Evolutionary conservation across 164 flowering plant genomes (phyloP).

Genomic region (Stephania japonica): DNA sequence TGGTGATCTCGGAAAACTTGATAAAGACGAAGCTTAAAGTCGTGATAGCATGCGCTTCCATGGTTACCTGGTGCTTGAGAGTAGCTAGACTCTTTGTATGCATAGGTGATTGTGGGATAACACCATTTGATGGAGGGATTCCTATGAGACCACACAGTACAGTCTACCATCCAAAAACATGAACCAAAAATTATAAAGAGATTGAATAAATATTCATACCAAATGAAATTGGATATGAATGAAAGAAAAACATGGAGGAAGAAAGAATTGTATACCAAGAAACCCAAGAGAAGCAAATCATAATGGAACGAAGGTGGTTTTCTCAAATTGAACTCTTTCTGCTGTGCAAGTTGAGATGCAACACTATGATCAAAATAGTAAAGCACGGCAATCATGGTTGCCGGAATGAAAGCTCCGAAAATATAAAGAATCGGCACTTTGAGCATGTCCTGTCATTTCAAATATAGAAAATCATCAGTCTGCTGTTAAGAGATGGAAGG

Average conservation of each 20-base stretch:
- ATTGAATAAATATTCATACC: background rate
- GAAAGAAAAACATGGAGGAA: background rate
- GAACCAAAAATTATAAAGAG: background rate
- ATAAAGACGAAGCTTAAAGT: background rate
- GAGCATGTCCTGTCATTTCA: conserved; percentile 77
- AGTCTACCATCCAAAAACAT: conserved; percentile 37
- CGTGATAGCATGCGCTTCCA: background rate
- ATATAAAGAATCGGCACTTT: conserved; percentile 84
- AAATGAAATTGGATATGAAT: background rate
- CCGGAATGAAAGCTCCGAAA: conserved; percentile 92
- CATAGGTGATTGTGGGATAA: conserved; percentile 99
- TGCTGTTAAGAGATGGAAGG: background rate
- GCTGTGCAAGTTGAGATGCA: conserved; percentile 99
- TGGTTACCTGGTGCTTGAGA: conserved; percentile 85
- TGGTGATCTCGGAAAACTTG: too few relatives aligned
- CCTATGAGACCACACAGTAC: conserved; percentile 93
- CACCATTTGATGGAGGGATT: conserved; percentile 97
- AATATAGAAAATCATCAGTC: background rate
- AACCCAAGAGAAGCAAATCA: conserved; percentile 87
- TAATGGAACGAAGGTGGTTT: conserved; percentile 95
- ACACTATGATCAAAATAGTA: conserved; percentile 99
- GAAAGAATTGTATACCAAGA: conserved; percentile 54
- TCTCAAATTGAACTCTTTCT: conserved; percentile 90
- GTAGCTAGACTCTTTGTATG: conserved; percentile 99
- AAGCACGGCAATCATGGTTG: conserved; percentile 98